Percentiles rank a stretch among this genome's conserved stretches.
These are phyloP conservation scores for Pyracantha coccinea DNA, from an alignment of 331 rosid genomes.

Conservation along the genomic window DNA sequence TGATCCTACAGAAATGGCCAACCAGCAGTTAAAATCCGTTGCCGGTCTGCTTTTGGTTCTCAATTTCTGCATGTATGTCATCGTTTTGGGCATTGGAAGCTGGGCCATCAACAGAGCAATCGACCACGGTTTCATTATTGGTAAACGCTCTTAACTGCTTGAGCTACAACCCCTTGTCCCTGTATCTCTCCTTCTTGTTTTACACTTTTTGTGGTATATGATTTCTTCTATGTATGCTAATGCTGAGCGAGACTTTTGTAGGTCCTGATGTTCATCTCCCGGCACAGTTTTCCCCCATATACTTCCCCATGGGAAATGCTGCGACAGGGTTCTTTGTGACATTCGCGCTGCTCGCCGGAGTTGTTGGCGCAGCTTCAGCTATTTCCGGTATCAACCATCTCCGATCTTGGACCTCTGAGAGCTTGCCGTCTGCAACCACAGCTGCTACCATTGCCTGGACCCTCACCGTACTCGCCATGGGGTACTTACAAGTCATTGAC, in stretches of 20 bases:
- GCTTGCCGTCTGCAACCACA: constrained; percentile 68
- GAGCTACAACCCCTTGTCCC: no score
- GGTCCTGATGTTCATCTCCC: constrained; percentile 63
- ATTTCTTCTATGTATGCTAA: not conserved
- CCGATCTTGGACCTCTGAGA: constrained; percentile 49
- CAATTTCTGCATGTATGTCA: constrained; percentile 82
- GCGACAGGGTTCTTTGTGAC: constrained; percentile 83
- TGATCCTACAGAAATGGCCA: constrained; percentile 45
- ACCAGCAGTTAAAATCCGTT: constrained; percentile 41
- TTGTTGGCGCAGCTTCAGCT: constrained; percentile 65
- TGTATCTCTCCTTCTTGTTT: not conserved
- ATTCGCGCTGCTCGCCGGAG: constrained; percentile 68
- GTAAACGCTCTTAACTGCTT: constrained; percentile 16
- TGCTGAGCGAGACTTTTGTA: constrained; percentile 11
- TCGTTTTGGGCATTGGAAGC: constrained; percentile 67
- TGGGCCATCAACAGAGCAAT: constrained; percentile 88
- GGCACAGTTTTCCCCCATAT: constrained; percentile 76
- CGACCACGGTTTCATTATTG: constrained; percentile 71
- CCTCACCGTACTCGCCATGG: constrained; percentile 73
- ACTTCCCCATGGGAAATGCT: constrained; percentile 89
- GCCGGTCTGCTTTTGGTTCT: constrained; percentile 61
- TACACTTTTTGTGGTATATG: not conserved
- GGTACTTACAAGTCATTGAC: constrained; percentile 44
- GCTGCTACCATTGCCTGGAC: constrained; percentile 77
- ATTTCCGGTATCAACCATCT: constrained; percentile 63